phyloP scores from a whole-genome alignment of 805 yeast genomes.

The Ogataea ganodermae region DNA sequence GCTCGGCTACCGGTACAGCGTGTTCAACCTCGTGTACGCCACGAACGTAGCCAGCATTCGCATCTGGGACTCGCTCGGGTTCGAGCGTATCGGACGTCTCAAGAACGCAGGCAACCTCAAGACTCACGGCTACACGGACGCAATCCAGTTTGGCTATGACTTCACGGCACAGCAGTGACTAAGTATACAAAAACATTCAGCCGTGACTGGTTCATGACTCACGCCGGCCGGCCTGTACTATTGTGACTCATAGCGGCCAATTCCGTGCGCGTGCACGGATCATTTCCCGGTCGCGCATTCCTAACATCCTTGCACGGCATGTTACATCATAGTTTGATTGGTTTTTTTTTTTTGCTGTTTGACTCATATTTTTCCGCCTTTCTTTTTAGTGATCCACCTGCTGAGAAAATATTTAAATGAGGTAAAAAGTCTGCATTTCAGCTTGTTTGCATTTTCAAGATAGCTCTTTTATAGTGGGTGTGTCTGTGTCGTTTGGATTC shows the following conservation, averaged over 20 bases:
- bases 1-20: conserved; percentile 79
- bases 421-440: not conserved
- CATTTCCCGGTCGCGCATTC: not conserved
- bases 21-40: conserved; percentile 84
- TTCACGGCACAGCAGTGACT: too few species aligned
- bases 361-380: conserved; percentile 5
- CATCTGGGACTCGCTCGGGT: conserved; percentile 85
- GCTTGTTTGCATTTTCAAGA: not conserved
- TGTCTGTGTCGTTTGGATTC: not conserved
- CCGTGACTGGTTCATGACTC: not conserved
- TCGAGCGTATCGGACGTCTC: conserved; percentile 73
- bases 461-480: not conserved
- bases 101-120: conserved; percentile 74
- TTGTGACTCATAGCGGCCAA: not conserved
- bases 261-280: not conserved
- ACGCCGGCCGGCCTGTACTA: not conserved
- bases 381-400: not conserved
- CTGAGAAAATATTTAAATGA: not conserved
- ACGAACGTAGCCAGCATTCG: conserved; percentile 72
- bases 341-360: not conserved
- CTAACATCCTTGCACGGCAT: conserved; percentile 4
- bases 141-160: conserved; percentile 73
- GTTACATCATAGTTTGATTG: not conserved
- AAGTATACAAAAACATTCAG: too few species aligned
- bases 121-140: conserved; percentile 71